Percentiles rank a stretch among this genome's conserved stretches.
phyloP scores from a whole-genome alignment of 257 asterid species.

The Knoxia roxburghii region DNA sequence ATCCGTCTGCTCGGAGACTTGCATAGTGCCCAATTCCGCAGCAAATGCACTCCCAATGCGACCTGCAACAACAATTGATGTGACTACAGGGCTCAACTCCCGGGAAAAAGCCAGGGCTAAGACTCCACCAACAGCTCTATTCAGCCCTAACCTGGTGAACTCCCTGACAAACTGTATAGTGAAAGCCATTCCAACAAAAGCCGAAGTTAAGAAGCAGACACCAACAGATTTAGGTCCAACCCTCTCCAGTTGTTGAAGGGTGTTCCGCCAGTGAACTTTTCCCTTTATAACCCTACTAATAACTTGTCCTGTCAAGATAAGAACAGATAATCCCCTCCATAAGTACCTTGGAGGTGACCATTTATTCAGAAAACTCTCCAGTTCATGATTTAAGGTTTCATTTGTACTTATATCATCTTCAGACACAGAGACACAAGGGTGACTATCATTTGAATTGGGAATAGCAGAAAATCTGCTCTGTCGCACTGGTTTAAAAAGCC shows the following conservation, averaged over 20 bases:
- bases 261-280: constrained; percentile 77
- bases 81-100: constrained; percentile 91
- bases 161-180: constrained; percentile 93
- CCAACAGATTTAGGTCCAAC: constrained; percentile 95
- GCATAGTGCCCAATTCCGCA: constrained; percentile 97
- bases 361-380: constrained; percentile 38
- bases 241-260: constrained; percentile 80
- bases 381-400: constrained; percentile 27
- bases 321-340: constrained; percentile 82
- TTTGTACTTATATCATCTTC: constrained; percentile 36
- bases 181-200: constrained; percentile 98
- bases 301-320: constrained; percentile 79
- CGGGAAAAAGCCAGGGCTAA: constrained; percentile 83
- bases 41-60: constrained; percentile 96
- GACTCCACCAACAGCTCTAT: constrained; percentile 94
- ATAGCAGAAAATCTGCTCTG: constrained; percentile 25
- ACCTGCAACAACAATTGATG: constrained; percentile 87
- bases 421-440: constrained; percentile 35
- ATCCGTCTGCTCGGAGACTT: constrained; percentile 96
- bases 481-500: constrained; percentile 25
- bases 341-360: constrained; percentile 93
- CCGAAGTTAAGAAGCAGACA: constrained; percentile 81
- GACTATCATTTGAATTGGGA: constrained; percentile 49
- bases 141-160: constrained; percentile 83
- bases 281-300: constrained; percentile 50